Evolutionary conservation across 2,329 filamentous ascomycete species (phyloP), one percentile per base, ranked within the genome.

Genomic region (Fusarium sp.): DNA sequence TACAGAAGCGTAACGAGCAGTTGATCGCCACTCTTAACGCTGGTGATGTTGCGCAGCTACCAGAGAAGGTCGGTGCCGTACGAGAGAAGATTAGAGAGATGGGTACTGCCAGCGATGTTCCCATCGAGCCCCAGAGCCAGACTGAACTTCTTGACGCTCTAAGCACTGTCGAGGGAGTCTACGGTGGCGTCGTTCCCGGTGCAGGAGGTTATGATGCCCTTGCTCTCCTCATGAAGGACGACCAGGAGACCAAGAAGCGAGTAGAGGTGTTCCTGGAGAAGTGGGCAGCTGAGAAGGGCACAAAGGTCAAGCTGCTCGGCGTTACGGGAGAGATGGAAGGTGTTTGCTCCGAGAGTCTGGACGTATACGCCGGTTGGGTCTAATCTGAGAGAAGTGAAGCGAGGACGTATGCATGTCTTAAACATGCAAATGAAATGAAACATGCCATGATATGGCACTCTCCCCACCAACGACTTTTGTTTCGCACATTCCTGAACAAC

Each of bases 191-290:
- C 0, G 96, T 98, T 0, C 96, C 96, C 0, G 96, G 96, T 0
- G 96, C 96, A 0, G 96, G 96, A 12, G 96, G 96, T 0, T 98
- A 92, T 77, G 96, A 99, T 83, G 96, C 96, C 2, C 86, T 97
- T 59, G 92, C 91, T 1, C 79, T 99, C 65, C 80, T 99, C 63
- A 88, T 97, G 70, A 86, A 87, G 75, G 93, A 98, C 74, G 89
- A 92, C 56, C 85, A 84, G 38, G 86, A 86, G 51, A 92, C 93
- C 3, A 82, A 91, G 59, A 77, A 78, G 24, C 82, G 83, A 15
- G 80, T 98, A 24, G 85, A 87, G 68, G 80, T 82, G 45, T 90
- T 93, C 45, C 80, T 97, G 63, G 82, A 82, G 22, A 81, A 82
- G 27, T 98, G 94, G 91, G 90, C 84, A 64, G 74, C 79, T 71